Evolutionary conservation across 1,139 yeast species (phyloP), one percentile per base, ranked within the genome.

Genomic region (Blastobotrys persicus): DNA sequence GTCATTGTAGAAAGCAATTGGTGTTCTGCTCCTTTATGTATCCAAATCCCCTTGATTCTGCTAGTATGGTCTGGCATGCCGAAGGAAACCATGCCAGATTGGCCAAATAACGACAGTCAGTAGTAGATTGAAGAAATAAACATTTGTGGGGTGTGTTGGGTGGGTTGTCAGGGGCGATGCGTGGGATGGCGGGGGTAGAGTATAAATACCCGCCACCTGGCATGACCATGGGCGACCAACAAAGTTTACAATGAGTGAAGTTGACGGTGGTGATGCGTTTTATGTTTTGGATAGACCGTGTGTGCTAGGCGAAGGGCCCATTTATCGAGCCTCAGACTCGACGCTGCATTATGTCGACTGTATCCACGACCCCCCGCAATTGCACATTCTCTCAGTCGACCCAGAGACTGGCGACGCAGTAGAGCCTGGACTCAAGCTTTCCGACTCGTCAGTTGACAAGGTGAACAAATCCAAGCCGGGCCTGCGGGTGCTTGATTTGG

Each of bases 321-420:
- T 62, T 19, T 62, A 54, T 50, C 50, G 66, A 12, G 50, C 45
- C n/a, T 49, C 55, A n/a, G 66, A 62, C 50, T 46, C 52, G 44
- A 62, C 66, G 11, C 53, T 62, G 20, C 66, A 62, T 48, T 62
- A 60, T 47, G 60, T 59, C 18, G 66, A 62, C 49, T 58, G 62
- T 43, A 48, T 60, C 4, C 47, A 53, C 50, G 37, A 50, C 16
- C 63, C 65, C 3, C 60, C 59, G 11, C 65, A 62, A 43, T 46
- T 62, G 34, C 65, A 61, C 46, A 60, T 62, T 39, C 48, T 62
- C 14, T 46, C 55, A 19, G 19, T 61, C 16, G 60, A 56, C 42
- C 46, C 47, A 5, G 53, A 45, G n/a, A 54, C 59, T 7, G 65
- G 63, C 1, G 60, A 57, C 13, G 55, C 61, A 16, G 45, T 34